Conservation (phyloP, 768 basidiomycete species). For the Gloeostereum incarnatum region DNA sequence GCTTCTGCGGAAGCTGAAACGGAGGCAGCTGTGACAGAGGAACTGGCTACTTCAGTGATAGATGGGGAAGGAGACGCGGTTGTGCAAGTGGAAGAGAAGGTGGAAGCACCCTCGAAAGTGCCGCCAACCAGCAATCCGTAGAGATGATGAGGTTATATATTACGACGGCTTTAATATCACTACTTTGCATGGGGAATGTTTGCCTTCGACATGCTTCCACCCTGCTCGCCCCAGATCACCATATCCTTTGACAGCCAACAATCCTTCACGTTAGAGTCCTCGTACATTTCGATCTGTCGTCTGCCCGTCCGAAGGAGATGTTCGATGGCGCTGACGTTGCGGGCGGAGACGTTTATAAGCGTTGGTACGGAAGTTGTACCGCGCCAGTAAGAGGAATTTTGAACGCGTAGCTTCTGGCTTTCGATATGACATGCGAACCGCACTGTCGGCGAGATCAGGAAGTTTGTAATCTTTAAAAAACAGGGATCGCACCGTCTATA, state of each 20-base stretch:
- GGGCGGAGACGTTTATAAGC: slow-evolving; percentile 50
- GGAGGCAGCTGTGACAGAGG: background rate
- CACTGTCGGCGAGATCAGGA: slow-evolving; percentile 38
- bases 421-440: slow-evolving; percentile 62
- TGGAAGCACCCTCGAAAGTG: slow-evolving; percentile 2
- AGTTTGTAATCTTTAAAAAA: slow-evolving; percentile 28
- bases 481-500: slow-evolving; percentile 39
- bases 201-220: too few relatives aligned
- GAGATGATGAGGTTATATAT: background rate
- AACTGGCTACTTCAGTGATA: background rate
- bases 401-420: slow-evolving; percentile 53
- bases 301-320: slow-evolving; percentile 64
- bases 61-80: background rate
- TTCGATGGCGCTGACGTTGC: slow-evolving; percentile 63
- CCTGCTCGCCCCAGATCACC: slow-evolving; percentile 55
- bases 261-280: slow-evolving; percentile 57
- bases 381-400: slow-evolving; percentile 61
- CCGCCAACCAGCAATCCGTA: background rate
- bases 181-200: slow-evolving; percentile 1
- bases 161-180: background rate
- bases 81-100: background rate
- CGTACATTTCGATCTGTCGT: slow-evolving; percentile 63
- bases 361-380: slow-evolving; percentile 60
- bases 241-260: slow-evolving; percentile 70
- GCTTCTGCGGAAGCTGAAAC: slow-evolving; percentile 2